Base-by-base conservation (phyloP, 768 basidiomycete genomes). In the Mycena epipterygia region DNA sequence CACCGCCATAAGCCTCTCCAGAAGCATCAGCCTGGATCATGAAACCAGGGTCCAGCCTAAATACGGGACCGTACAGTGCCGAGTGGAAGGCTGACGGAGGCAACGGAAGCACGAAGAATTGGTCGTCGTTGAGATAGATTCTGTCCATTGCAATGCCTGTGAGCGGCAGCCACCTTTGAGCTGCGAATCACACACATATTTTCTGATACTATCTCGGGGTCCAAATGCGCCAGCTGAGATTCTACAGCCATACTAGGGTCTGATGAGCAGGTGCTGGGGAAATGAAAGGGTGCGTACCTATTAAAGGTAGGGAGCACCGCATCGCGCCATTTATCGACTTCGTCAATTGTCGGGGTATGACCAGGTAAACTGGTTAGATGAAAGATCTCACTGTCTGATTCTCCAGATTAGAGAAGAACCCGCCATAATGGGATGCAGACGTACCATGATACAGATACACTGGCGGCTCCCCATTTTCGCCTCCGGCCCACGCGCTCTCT, bases 371-470 rank as follows among this genome's bases (percentile, higher is more conserved):
- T 67, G 13, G 70, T 71, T 5, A 69, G 52, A 27, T 62, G 62
- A 25, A 74, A 74, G 16, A 74, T 41, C n/a, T 71, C 35, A 41
- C 70, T 74, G 27, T 68, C 73, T 71, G 27, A 30, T 41, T 23
- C 7, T 3, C 27, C 33, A 49, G 19, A 44, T 64, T 44, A 64
- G 60, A 52, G 9, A 12, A n/a, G 19, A 37, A 25, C 5, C 8
- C 21, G 21, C 8, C 17, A 32, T n/a, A 21, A 35, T 3, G n/a
- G 30, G 19, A 48, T 30, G 3, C 25, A 41, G 30, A 53, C 64
- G 44, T 27, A 71, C 82, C 81, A 63, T 82, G 81, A 39, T 76
- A 73, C 46, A 82, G 52, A 29, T 75, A 73, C 6, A 83, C 75
- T 33, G 73, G 68, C 19, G 82, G 75, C 51, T 80, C 68, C 30